Percentiles rank a stretch among this genome's conserved stretches.
These are phyloP conservation scores for Abrus precatorius DNA, from an alignment of 306 rosid genomes.

Conservation along the genomic window DNA sequence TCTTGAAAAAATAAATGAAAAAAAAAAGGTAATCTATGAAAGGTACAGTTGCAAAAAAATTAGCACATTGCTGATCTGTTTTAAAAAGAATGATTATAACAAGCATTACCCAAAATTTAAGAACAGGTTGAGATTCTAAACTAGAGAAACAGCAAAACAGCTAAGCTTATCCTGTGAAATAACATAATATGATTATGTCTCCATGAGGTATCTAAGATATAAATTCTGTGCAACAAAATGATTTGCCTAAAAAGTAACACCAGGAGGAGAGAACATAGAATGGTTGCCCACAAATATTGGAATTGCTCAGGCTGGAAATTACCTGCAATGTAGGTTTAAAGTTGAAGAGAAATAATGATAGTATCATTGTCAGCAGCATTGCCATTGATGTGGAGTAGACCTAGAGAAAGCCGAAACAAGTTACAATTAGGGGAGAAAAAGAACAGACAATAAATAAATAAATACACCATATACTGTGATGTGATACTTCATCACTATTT, in stretches of 20 bases:
- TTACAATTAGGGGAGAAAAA: conserved; percentile 38
- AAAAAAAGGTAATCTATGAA: background rate
- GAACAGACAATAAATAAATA: background rate
- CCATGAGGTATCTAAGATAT: conserved; percentile 9
- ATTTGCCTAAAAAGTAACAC: conserved; percentile 5
- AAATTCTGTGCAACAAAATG: conserved; percentile 1
- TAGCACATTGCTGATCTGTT: background rate
- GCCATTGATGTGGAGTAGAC: conserved; percentile 99
- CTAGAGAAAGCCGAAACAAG: conserved; percentile 44
- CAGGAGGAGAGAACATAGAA: conserved; percentile 1
- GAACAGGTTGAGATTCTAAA: conserved; percentile 21
- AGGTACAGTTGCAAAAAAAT: conserved; percentile 8
- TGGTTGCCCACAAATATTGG: conserved; percentile 23
- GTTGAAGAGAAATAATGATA: conserved; percentile 80
- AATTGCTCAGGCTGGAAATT: conserved; percentile 30
- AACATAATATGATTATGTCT: conserved; percentile 18
- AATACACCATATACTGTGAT: conserved; percentile 18
- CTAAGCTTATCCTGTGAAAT: conserved; percentile 28
- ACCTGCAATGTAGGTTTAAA: conserved; percentile 94
- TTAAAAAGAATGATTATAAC: conserved; percentile 11
- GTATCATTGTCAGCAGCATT: conserved; percentile 85
- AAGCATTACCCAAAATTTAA: conserved; percentile 16
- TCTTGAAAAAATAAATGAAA: conserved; percentile 19
- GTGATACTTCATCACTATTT: conserved; percentile 25
- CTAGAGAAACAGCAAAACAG: background rate